Conservation (phyloP, 495 filamentous ascomycete species). For the Penicillium desertorum region DNA sequence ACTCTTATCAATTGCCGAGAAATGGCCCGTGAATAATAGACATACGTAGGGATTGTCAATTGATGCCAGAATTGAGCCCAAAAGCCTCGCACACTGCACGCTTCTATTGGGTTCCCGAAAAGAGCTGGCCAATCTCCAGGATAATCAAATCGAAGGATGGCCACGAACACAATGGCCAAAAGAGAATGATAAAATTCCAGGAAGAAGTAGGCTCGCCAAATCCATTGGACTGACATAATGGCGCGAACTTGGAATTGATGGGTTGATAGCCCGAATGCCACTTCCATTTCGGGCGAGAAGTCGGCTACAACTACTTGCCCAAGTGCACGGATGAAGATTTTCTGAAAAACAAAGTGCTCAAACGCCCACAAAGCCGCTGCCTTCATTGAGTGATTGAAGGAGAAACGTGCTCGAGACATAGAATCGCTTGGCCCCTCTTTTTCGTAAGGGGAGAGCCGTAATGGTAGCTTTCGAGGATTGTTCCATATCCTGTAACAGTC, state of each 20-base stretch:
- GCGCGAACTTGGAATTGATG: conserved; percentile 1
- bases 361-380: neutral
- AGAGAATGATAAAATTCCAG: conserved; percentile 3
- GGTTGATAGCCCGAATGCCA: neutral
- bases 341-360: neutral
- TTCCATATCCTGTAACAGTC: conserved; percentile 4
- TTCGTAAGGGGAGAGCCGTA: neutral
- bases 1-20: neutral
- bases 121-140: conserved; percentile 3
- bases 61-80: conserved; percentile 4
- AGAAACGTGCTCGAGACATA: neutral
- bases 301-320: neutral
- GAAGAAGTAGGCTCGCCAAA: neutral
- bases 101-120: neutral
- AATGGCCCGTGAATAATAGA: neutral
- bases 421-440: neutral
- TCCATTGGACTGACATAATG: conserved; percentile 2
- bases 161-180: conserved; percentile 1
- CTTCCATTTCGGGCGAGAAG: conserved; percentile 5
- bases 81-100: conserved; percentile 3
- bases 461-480: conserved; percentile 3
- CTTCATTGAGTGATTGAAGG: neutral
- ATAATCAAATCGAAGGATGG: neutral
- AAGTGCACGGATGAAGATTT: neutral
- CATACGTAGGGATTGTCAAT: neutral